Conservation (phyloP, 805 yeast genomes). For the Candida koratica region DNA sequence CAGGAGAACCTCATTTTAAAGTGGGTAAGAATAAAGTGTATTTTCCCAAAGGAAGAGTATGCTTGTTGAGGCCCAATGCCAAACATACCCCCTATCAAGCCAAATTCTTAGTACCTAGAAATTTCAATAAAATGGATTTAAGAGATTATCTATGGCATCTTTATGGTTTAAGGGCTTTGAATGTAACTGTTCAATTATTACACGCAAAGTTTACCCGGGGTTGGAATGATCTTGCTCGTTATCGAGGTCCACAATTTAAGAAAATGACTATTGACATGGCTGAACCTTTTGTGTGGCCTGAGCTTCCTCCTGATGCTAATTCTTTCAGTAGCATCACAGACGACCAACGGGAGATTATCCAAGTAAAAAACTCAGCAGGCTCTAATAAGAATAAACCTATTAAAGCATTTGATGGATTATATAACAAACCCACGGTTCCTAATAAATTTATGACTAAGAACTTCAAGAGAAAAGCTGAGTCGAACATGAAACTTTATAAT, state of each 20-base stretch:
- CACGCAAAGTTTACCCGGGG: slow-evolving; percentile 64
- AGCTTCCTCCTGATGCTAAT: slow-evolving; percentile 37
- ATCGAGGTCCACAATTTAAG: slow-evolving; percentile 76
- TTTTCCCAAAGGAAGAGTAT: slow-evolving; percentile 82
- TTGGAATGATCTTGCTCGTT: slow-evolving; percentile 58
- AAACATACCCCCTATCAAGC: slow-evolving; percentile 97
- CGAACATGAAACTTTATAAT: slow-evolving; percentile 16
- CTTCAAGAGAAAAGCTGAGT: slow-evolving; percentile 24
- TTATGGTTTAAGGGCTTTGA: slow-evolving; percentile 86
- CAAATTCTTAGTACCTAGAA: slow-evolving; percentile 88
- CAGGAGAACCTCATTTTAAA: slow-evolving; percentile 72
- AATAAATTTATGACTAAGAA: slow-evolving; percentile 34
- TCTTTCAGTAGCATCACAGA: slow-evolving; percentile 36
- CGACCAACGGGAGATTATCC: slow-evolving; percentile 48
- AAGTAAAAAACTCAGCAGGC: slow-evolving; percentile 51
- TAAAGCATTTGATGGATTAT: slow-evolving; percentile 70
- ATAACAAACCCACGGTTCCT: slow-evolving; percentile 41
- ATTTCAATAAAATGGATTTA: slow-evolving; percentile 89
- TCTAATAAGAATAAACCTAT: slow-evolving; percentile 68
- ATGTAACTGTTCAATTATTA: slow-evolving; percentile 78
- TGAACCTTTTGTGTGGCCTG: slow-evolving; percentile 96
- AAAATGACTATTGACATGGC: slow-evolving; percentile 97
- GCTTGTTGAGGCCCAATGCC: slow-evolving; percentile 86
- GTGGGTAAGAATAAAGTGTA: slow-evolving; percentile 74
- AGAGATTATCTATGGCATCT: slow-evolving; percentile 90